These are phyloP conservation scores for Chaetomium strumarium DNA, from an alignment of 2,329 filamentous ascomycete species.

Conservation along the genomic window DNA sequence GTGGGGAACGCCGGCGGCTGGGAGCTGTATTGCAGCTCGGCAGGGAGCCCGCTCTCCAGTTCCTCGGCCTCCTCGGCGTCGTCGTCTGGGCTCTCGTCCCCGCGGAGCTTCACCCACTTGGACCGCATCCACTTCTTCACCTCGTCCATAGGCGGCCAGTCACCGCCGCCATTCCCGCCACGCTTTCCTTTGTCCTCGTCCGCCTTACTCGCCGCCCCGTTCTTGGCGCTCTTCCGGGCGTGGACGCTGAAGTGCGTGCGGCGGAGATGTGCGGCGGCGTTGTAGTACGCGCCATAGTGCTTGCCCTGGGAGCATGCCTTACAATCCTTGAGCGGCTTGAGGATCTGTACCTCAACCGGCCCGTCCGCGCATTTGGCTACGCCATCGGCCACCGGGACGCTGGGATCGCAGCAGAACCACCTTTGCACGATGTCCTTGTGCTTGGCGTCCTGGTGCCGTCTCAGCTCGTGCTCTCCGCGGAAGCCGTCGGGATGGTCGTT, in stretches of 20 bases:
- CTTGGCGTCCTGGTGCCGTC: conserved; percentile 58
- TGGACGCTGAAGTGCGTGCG: conserved; percentile 79
- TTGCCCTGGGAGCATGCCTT: conserved; percentile 75
- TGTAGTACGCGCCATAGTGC: conserved; percentile 87
- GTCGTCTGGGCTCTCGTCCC: no score
- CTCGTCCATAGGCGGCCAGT: conserved; percentile 51
- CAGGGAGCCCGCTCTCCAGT: no score
- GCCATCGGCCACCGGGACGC: conserved; percentile 31
- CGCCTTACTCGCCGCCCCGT: conserved; percentile 16
- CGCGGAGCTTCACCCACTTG: no score
- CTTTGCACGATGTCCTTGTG: conserved; percentile 55
- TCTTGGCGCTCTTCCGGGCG: conserved; percentile 37
- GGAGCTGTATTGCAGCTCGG: no score
- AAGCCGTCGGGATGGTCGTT: conserved; percentile 71
- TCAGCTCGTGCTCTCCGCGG: conserved; percentile 77
- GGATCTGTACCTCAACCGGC: conserved; percentile 31
- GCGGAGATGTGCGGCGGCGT: conserved; percentile 84
- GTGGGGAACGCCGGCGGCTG: no score
- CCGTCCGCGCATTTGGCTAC: conserved; percentile 32
- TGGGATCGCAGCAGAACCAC: conserved; percentile 53
- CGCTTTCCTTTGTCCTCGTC: conserved; percentile 42
- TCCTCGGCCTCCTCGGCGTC: background rate
- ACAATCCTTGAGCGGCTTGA: conserved; percentile 68
- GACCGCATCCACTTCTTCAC: conserved; percentile 52
- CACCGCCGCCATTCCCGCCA: conserved; percentile 48